Conservation (phyloP, 305 asterid species). For the Fraxinus ornus region DNA sequence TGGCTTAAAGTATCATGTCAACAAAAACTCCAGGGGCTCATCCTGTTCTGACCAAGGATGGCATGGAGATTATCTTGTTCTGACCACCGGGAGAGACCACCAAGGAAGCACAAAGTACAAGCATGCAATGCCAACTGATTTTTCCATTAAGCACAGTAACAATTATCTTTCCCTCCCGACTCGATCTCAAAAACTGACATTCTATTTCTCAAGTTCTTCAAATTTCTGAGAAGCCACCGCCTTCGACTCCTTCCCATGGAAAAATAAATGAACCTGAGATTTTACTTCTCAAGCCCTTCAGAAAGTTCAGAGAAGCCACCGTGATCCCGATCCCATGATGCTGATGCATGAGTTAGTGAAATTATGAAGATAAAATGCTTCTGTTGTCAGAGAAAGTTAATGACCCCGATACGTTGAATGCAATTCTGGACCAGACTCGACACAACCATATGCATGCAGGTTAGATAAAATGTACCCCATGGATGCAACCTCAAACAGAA, state of each 20-base stretch:
- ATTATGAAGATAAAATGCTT: constrained; percentile 51
- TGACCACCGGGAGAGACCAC: constrained; percentile 19
- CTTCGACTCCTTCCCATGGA: constrained; percentile 28
- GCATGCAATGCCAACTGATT: constrained; percentile 23
- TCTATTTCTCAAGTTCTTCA: constrained; percentile 22
- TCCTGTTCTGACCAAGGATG: constrained; percentile 23
- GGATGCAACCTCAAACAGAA: constrained; percentile 61
- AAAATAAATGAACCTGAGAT: constrained; percentile 28
- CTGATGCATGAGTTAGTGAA: constrained; percentile 84
- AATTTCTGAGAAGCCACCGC: constrained; percentile 30
- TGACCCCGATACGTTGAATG: constrained; percentile 60
- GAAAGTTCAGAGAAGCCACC: constrained; percentile 21
- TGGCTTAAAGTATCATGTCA: constrained; percentile 27
- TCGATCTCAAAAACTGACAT: constrained; percentile 23
- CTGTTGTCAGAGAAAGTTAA: constrained; percentile 58
- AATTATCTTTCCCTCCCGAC: constrained; percentile 14
- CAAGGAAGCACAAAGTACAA: constrained; percentile 22
- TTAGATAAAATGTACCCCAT: constrained; percentile 47
- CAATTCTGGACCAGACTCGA: constrained; percentile 51
- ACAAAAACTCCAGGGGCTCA: constrained; percentile 37
- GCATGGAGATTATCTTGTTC: constrained; percentile 27
- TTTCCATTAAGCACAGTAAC: constrained; percentile 31
- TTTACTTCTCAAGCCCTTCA: constrained; percentile 22
- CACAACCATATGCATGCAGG: constrained; percentile 93
- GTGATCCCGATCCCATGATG: constrained; percentile 41